Percentiles rank a stretch among this genome's conserved stretches.
Evolutionary conservation across 129 eudicot genomes (phyloP).

Genomic region (Kitagawia praeruptora): DNA sequence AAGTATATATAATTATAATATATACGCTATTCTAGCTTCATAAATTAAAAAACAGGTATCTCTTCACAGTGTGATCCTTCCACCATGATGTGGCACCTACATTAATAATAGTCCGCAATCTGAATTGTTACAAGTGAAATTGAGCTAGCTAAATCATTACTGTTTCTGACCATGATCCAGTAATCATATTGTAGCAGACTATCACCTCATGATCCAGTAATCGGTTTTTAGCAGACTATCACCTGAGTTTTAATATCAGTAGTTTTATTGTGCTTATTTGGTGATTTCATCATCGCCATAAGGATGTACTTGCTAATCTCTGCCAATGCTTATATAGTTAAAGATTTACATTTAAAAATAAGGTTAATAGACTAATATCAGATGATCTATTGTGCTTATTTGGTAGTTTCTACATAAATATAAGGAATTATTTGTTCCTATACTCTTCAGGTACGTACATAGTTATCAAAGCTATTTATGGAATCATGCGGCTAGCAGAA

Average conservation of each 20-base stretch:
- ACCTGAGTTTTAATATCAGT: background rate
- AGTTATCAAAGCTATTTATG: constrained; percentile 87
- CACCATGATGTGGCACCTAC: background rate
- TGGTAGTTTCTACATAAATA: too few relatives aligned
- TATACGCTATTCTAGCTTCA: background rate
- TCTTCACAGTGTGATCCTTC: background rate
- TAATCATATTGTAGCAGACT: background rate
- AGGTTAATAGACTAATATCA: background rate
- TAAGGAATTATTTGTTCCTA: background rate
- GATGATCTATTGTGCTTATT: background rate
- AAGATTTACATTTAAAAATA: background rate
- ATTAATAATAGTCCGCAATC: background rate
- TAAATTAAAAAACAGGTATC: background rate
- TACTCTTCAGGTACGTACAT: constrained; percentile 68
- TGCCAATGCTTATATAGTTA: too few relatives aligned
- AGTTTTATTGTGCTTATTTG: background rate
- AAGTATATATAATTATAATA: background rate
- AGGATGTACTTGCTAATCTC: background rate
- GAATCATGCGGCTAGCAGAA: constrained; percentile 86
- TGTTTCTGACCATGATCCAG: background rate
- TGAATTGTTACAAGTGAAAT: background rate
- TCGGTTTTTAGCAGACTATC: too few relatives aligned
- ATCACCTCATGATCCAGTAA: background rate
- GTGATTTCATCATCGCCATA: background rate
- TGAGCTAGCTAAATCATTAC: background rate